These are phyloP conservation scores for Durusdinium trenchii DNA, from an alignment of 73 alveolate species.

Conservation along the genomic window DNA sequence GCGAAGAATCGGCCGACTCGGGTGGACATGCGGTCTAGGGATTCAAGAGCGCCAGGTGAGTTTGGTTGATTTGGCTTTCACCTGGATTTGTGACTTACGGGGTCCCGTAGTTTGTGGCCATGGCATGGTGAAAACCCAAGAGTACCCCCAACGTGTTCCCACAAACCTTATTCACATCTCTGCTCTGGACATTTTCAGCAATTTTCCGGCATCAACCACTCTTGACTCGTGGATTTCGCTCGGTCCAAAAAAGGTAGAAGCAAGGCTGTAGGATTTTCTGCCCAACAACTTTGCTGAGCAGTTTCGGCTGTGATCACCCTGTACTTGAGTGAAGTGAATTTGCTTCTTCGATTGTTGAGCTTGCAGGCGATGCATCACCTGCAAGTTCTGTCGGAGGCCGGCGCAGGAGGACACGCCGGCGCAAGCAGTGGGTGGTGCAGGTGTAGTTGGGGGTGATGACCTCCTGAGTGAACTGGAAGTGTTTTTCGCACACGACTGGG, in stretches of 20 bases:
- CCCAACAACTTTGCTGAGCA: too few relatives aligned
- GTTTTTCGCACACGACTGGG: background rate
- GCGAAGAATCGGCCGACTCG: background rate
- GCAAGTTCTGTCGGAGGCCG: conserved; percentile 59
- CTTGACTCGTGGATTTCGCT: too few relatives aligned
- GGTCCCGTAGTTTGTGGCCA: background rate
- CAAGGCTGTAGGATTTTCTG: too few relatives aligned
- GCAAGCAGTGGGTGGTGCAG: background rate
- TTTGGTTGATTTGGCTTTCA: background rate
- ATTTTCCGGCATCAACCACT: too few relatives aligned
- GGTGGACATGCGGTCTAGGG: background rate
- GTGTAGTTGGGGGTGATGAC: background rate
- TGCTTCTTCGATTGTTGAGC: background rate
- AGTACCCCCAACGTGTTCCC: too few relatives aligned
- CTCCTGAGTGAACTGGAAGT: too few relatives aligned
- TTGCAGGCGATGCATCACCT: conserved; percentile 77
- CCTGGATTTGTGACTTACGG: background rate
- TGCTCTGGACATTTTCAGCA: too few relatives aligned
- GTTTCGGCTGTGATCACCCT: too few relatives aligned
- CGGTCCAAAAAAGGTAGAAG: too few relatives aligned
- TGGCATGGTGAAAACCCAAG: too few relatives aligned
- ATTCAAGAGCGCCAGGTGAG: background rate
- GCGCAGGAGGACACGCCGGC: background rate
- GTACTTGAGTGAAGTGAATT: too few relatives aligned
- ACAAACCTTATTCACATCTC: background rate